A percentile compares a stretch with the other conserved stretches of the same genome.
Evolutionary conservation across 2,329 filamentous ascomycete genomes (phyloP).

Genomic region (Penicillium sp.): DNA sequence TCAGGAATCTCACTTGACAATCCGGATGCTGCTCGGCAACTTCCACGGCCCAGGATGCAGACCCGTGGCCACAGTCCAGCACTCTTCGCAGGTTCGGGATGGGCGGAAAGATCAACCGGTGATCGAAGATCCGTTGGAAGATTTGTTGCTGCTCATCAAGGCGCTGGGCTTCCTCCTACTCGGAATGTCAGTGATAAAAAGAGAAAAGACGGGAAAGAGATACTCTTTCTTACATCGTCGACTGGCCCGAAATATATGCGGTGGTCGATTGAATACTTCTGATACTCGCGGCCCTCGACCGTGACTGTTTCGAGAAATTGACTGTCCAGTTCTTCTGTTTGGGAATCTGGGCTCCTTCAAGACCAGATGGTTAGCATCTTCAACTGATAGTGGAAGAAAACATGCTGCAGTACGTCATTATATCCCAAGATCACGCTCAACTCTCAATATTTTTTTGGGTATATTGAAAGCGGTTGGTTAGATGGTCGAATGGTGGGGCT

Average conservation of each 20-base stretch:
- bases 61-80: slow-evolving; percentile 68
- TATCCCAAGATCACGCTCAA: slow-evolving; percentile 6
- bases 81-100: slow-evolving; percentile 54
- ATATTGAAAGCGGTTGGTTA: slow-evolving; percentile 11
- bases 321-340: slow-evolving; percentile 52
- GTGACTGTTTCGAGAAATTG: slow-evolving; percentile 55
- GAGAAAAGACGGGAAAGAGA: slow-evolving; percentile 1
- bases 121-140: slow-evolving; percentile 60
- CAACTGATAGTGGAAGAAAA: slow-evolving; percentile 2
- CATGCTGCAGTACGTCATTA: slow-evolving; percentile 28
- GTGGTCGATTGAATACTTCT: slow-evolving; percentile 61
- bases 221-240: slow-evolving; percentile 57
- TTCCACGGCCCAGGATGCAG: slow-evolving; percentile 65
- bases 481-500: slow-evolving; percentile 14
- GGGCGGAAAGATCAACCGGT: slow-evolving; percentile 65
- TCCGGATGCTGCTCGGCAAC: slow-evolving; percentile 60
- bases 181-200: slow-evolving; percentile 12
- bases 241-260: slow-evolving; percentile 63
- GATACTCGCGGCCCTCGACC: slow-evolving; percentile 60
- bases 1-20: slow-evolving; percentile 51
- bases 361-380: slow-evolving; percentile 25
- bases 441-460: slow-evolving; percentile 3
- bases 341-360: slow-evolving; percentile 42
- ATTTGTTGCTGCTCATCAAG: slow-evolving; percentile 60
- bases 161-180: slow-evolving; percentile 62